Evolutionary conservation across 2,329 filamentous ascomycete species (phyloP).

Genomic region (Aspergillus alliaceus): DNA sequence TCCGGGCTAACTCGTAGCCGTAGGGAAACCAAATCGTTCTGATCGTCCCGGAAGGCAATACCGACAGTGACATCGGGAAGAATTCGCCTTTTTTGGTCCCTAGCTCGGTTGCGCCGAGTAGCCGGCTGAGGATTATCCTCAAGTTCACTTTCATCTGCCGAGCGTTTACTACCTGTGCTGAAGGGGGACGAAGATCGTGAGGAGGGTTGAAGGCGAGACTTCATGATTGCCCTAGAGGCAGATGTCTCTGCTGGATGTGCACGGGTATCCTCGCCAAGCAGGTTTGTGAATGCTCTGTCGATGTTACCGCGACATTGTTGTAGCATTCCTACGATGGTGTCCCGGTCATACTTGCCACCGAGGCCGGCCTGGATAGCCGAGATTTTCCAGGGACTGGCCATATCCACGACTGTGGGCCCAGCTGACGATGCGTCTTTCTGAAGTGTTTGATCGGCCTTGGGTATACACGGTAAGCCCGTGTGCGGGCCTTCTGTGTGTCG

Average conservation of each 20-base stretch:
- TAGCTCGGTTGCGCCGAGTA: slow-evolving; percentile 25
- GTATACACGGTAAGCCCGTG: slow-evolving; percentile 54
- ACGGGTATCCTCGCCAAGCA: slow-evolving; percentile 49
- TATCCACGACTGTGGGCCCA: slow-evolving; percentile 27
- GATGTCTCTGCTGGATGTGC: slow-evolving; percentile 21
- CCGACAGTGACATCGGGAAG: slow-evolving; percentile 41
- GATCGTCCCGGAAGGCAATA: slow-evolving; percentile 38
- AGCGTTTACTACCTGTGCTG: slow-evolving; percentile 44
- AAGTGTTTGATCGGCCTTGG: slow-evolving; percentile 13
- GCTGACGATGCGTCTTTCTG: slow-evolving; percentile 15
- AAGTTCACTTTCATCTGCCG: slow-evolving; percentile 39
- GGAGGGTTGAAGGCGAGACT: slow-evolving; percentile 34
- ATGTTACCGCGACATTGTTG: slow-evolving; percentile 56
- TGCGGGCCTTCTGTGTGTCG: slow-evolving; percentile 61
- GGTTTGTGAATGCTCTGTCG: slow-evolving; percentile 52
- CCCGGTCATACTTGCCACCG: slow-evolving; percentile 51
- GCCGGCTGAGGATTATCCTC: slow-evolving; percentile 36
- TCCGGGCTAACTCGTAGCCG: slow-evolving; percentile 34
- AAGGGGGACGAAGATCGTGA: slow-evolving; percentile 44
- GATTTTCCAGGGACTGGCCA: slow-evolving; percentile 57
- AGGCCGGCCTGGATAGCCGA: slow-evolving; percentile 53
- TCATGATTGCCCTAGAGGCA: slow-evolving; percentile 26
- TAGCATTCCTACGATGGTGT: slow-evolving; percentile 53
- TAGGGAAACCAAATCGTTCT: slow-evolving; percentile 40
- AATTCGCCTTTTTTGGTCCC: slow-evolving; percentile 33